Conservation (phyloP, 257 asterid species). For the Striga asiatica region DNA sequence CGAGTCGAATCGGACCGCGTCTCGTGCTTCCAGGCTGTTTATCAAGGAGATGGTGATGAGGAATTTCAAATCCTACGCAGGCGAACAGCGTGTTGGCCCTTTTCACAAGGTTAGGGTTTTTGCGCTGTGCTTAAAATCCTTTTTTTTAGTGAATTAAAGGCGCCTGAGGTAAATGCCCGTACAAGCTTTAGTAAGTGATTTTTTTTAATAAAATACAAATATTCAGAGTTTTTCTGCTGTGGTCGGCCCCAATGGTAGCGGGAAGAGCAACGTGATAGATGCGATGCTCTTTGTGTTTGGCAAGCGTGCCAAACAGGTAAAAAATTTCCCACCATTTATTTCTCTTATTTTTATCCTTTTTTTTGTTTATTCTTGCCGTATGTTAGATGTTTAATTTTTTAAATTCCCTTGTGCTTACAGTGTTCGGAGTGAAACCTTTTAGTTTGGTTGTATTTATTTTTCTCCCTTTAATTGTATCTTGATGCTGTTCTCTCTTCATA, state of each 20-base stretch:
- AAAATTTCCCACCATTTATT: not conserved
- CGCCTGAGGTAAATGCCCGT: no score
- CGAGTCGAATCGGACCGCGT: slow-evolving; percentile 25
- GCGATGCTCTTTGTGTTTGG: slow-evolving; percentile 98
- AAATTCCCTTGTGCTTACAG: not conserved
- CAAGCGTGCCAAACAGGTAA: slow-evolving; percentile 91
- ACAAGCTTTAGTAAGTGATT: not conserved
- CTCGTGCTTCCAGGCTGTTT: slow-evolving; percentile 65
- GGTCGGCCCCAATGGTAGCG: slow-evolving; percentile 98
- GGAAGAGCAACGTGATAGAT: slow-evolving; percentile 96
- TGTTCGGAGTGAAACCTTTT: not conserved
- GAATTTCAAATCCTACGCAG: slow-evolving; percentile 93
- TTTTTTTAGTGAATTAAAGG: not conserved
- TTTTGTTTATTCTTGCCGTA: no score
- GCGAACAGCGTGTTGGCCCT: slow-evolving; percentile 99
- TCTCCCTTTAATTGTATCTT: not conserved
- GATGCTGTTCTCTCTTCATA: not conserved
- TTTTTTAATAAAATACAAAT: not conserved
- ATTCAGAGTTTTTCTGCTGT: slow-evolving; percentile 92
- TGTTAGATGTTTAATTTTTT: no score
- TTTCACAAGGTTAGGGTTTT: slow-evolving; percentile 89
- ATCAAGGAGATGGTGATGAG: slow-evolving; percentile 94
- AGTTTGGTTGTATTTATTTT: not conserved
- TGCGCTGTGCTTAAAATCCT: not conserved
- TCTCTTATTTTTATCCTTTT: not conserved